A percentile compares a stretch with the other conserved stretches of the same genome.
Evolutionary conservation across 257 asterid genomes (phyloP).

Genomic region (Jasminum sambac): DNA sequence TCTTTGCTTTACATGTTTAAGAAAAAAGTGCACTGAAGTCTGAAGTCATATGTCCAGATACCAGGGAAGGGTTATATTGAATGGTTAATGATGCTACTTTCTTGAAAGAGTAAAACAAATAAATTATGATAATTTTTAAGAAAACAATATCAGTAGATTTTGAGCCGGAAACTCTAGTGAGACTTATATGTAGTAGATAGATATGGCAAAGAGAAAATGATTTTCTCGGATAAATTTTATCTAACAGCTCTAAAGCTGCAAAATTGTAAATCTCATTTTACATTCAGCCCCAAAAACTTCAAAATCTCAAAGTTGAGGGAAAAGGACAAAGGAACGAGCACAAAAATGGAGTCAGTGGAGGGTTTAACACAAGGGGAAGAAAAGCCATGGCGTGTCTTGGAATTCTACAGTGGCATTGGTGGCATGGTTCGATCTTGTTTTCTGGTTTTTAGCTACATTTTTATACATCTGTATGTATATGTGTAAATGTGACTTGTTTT

Average conservation of each 20-base stretch:
- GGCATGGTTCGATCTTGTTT: conserved; percentile 57
- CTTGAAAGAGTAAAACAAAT: too few species aligned
- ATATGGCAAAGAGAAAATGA: too few species aligned
- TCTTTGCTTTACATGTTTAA: too few species aligned
- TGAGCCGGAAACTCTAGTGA: too few species aligned
- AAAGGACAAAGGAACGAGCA: background rate
- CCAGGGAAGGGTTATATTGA: too few species aligned
- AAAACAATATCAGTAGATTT: too few species aligned
- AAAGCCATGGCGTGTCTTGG: conserved; percentile 80
- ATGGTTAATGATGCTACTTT: too few species aligned
- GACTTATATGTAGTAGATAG: too few species aligned
- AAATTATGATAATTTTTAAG: too few species aligned
- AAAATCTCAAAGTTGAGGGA: background rate
- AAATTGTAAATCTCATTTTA: background rate
- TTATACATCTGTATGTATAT: background rate
- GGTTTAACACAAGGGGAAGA: conserved; percentile 42
- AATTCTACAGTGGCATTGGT: conserved; percentile 97
- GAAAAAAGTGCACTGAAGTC: too few species aligned
- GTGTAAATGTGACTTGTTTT: background rate
- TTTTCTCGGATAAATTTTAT: too few species aligned
- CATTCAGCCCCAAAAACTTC: background rate
- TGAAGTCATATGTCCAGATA: too few species aligned
- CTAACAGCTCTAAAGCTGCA: background rate
- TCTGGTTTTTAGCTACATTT: background rate
- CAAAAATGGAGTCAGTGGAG: conserved; percentile 32